Conservation (phyloP, 805 yeast genomes). For the Cyberlindnera bimundalis region DNA sequence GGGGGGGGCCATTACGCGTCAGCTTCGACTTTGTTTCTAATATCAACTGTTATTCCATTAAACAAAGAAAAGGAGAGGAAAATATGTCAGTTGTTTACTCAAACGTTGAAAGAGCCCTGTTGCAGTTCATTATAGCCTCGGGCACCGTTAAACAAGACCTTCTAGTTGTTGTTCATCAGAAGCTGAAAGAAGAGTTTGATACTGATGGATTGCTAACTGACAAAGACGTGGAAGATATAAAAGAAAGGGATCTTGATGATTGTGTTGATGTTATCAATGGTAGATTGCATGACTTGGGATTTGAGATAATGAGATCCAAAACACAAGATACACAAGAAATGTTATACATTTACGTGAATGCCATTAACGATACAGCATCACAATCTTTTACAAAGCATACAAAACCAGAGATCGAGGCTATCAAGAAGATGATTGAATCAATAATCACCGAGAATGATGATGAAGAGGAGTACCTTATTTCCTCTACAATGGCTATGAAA, state of each 20-base stretch:
- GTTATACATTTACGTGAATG: slow-evolving; percentile 37
- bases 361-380: slow-evolving; percentile 33
- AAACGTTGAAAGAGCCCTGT: slow-evolving; percentile 15
- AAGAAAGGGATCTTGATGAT: slow-evolving; percentile 16
- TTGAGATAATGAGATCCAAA: slow-evolving; percentile 34
- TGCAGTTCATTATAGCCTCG: slow-evolving; percentile 13
- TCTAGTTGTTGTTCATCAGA: slow-evolving; percentile 6
- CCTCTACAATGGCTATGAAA: slow-evolving; percentile 25
- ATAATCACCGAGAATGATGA: slow-evolving; percentile 27
- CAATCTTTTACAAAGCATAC: slow-evolving; percentile 34
- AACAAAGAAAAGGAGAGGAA: neutral
- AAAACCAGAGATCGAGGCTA: slow-evolving; percentile 38
- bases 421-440: slow-evolving; percentile 39
- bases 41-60: no score
- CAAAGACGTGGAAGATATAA: neutral
- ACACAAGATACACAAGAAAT: slow-evolving; percentile 34
- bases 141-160: slow-evolving; percentile 8
- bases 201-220: slow-evolving; percentile 4
- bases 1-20: no score
- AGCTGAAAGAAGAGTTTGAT: slow-evolving; percentile 10
- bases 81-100: slow-evolving; percentile 7
- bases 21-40: no score
- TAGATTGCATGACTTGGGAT: slow-evolving; percentile 31
- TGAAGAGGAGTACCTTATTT: slow-evolving; percentile 33
- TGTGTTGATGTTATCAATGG: slow-evolving; percentile 28